phyloP scores from a whole-genome alignment of 805 yeast species.

The Priceomyces melissophilus region DNA sequence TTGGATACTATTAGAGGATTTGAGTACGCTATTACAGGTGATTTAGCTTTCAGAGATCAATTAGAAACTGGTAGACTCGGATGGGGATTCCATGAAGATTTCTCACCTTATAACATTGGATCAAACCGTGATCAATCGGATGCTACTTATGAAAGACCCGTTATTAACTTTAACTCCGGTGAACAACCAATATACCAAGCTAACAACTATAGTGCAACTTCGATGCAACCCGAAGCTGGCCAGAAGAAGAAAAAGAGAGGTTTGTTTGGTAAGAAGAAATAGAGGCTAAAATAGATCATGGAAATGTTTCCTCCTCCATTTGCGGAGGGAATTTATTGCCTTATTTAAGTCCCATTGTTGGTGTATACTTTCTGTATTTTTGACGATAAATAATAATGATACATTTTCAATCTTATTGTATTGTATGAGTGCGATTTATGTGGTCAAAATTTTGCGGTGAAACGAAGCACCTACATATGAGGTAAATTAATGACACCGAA shows the following conservation, averaged over 20 bases:
- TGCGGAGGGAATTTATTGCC: not conserved
- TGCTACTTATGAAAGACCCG: slow-evolving; percentile 37
- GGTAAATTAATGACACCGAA: too few relatives aligned
- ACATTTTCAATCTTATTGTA: too few relatives aligned
- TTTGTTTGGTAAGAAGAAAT: slow-evolving; percentile 64
- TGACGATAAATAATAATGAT: too few relatives aligned
- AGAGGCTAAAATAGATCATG: not conserved
- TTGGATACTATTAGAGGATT: slow-evolving; percentile 91
- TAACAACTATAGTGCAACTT: slow-evolving; percentile 55
- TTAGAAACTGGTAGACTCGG: slow-evolving; percentile 78
- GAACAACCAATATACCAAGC: slow-evolving; percentile 49
- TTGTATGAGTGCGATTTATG: too few relatives aligned
- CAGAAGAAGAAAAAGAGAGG: slow-evolving; percentile 60
- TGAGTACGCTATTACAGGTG: slow-evolving; percentile 94
- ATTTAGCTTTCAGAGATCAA: slow-evolving; percentile 70
- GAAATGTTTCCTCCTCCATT: not conserved
- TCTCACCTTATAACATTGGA: slow-evolving; percentile 50
- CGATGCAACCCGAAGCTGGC: slow-evolving; percentile 33
- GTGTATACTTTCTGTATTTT: not conserved
- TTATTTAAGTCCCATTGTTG: not conserved
- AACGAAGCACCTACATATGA: too few relatives aligned
- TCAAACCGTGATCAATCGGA: slow-evolving; percentile 25
- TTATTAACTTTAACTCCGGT: slow-evolving; percentile 36
- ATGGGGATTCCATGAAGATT: slow-evolving; percentile 82
- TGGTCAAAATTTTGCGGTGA: too few relatives aligned